Base-by-base conservation (phyloP, 768 basidiomycete genomes). In the Auricularia sp. region DNA sequence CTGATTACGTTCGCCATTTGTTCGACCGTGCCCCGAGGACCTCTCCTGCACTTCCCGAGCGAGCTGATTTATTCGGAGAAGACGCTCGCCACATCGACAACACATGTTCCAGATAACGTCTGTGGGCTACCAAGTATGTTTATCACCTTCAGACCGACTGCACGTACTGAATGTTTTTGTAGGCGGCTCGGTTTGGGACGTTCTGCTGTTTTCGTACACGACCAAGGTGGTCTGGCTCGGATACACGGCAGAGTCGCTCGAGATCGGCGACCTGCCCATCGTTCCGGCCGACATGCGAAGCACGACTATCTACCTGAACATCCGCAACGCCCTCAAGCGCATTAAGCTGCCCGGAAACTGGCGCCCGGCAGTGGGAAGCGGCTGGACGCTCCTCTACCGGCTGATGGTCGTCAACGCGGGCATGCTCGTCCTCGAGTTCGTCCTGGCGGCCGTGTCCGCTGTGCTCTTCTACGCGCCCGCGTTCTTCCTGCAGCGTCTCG, bases 181-280 rank as follows among this genome's bases (percentile, higher is more conserved):
- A 81, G 87, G 80, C 64, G 79, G 84, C 29, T 87, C 86, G 3
- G 76, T 81, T 0, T 84, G 81, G 79, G 83, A 82, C 64, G 76
- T 78, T 61, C 74, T 97, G 4, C 75, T 93, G n/a, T 97, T 97
- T 74, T 85, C 85, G 16, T 94, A 93, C 72, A 91, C 89, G 43
- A 94, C 92, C 1, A 86, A 88, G 66, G 90, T 97, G 14, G 84
- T 95, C 64, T 85, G 86, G 83, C 84, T 93, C 51, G 93, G 92
- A 2, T 85, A 91, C 74, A 79, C 78, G 2, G 79, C 87, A 1
- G 80, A 83, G 64, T 87, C 83, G 65, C 81, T 96, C 58, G 90
- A 96, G 68, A 91, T 93, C 23, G 91, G 86, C 66, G 93, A 97
- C 72, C 77, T 97, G 36, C 94, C 93, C 4, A 85, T 95, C 63